Conservation (phyloP, 257 asterid species). For the Cynanchum wilfordii region DNA sequence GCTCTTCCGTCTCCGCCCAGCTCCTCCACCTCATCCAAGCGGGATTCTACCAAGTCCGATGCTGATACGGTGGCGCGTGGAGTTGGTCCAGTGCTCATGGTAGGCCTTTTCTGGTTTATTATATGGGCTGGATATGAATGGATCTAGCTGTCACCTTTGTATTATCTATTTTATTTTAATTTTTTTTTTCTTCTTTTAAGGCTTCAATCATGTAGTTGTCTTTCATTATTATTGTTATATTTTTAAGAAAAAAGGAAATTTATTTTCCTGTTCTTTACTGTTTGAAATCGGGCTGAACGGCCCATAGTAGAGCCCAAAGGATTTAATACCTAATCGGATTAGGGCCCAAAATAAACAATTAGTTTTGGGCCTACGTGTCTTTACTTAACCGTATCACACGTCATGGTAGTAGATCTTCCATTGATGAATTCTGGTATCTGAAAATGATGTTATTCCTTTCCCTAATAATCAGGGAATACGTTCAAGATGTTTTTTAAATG, state of each 20-base stretch:
- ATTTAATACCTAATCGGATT: too few relatives aligned
- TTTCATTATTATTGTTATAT: background rate
- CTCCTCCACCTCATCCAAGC: slow-evolving; percentile 24
- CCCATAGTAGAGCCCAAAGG: too few relatives aligned
- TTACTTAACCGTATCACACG: too few relatives aligned
- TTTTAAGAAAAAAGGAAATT: background rate
- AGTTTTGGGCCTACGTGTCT: too few relatives aligned
- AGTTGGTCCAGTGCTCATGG: background rate
- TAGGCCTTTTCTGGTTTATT: slow-evolving; percentile 17
- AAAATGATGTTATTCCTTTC: background rate
- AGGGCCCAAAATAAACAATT: too few relatives aligned
- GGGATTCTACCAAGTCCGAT: slow-evolving; percentile 20
- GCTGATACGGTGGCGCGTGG: slow-evolving; percentile 31
- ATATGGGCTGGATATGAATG: slow-evolving; percentile 33
- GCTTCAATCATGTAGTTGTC: background rate
- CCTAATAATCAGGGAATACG: too few relatives aligned
- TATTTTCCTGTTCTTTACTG: too few relatives aligned
- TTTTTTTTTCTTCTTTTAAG: background rate
- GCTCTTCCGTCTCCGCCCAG: slow-evolving; percentile 64
- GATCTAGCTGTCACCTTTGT: slow-evolving; percentile 21
- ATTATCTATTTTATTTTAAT: background rate
- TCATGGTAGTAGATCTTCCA: too few relatives aligned
- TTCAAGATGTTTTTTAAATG: too few relatives aligned
- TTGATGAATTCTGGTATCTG: background rate
- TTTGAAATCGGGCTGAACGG: too few relatives aligned